phyloP scores from a whole-genome alignment of 2,329 filamentous ascomycete genomes.

The Trichoderma endophyticum region DNA sequence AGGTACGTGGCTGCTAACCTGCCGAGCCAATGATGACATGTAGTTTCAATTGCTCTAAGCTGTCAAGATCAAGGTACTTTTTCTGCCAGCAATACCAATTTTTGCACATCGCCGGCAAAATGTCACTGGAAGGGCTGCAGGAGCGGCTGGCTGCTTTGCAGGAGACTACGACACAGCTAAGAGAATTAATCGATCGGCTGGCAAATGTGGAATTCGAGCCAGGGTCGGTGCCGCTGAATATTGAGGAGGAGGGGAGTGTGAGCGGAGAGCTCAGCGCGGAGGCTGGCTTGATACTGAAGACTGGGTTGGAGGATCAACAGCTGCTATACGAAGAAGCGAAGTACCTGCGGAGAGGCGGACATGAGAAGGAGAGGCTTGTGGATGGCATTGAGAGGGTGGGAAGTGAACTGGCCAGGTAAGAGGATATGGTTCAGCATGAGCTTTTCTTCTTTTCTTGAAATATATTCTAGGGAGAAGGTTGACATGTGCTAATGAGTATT shows the following conservation, averaged over 20 bases:
- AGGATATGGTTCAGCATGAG: neutral
- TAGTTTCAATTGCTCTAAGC: neutral
- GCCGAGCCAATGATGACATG: slow-evolving; percentile 13
- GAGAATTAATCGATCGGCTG: slow-evolving; percentile 58
- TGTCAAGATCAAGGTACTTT: neutral
- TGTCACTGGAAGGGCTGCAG: slow-evolving; percentile 60
- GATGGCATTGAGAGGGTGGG: slow-evolving; percentile 64
- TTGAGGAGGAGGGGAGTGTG: slow-evolving; percentile 49
- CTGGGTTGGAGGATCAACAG: slow-evolving; percentile 81
- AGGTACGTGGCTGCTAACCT: neutral
- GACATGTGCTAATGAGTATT: neutral
- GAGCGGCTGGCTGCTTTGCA: slow-evolving; percentile 58
- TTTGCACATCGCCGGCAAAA: slow-evolving; percentile 26
- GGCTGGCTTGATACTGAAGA: slow-evolving; percentile 73
- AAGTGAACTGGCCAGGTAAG: slow-evolving; percentile 68
- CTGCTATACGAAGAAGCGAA: slow-evolving; percentile 73
- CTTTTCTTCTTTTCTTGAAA: neutral
- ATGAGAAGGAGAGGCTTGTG: slow-evolving; percentile 62
- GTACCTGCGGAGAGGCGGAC: slow-evolving; percentile 56
- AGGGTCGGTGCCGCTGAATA: slow-evolving; percentile 52
- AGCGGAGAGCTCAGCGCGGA: slow-evolving; percentile 74
- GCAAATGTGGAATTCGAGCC: slow-evolving; percentile 57
- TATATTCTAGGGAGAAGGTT: neutral
- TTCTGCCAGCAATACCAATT: neutral
- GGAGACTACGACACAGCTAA: slow-evolving; percentile 58